Conservation (phyloP, 495 filamentous ascomycete genomes). For the Talaromyces proteolyticus region DNA sequence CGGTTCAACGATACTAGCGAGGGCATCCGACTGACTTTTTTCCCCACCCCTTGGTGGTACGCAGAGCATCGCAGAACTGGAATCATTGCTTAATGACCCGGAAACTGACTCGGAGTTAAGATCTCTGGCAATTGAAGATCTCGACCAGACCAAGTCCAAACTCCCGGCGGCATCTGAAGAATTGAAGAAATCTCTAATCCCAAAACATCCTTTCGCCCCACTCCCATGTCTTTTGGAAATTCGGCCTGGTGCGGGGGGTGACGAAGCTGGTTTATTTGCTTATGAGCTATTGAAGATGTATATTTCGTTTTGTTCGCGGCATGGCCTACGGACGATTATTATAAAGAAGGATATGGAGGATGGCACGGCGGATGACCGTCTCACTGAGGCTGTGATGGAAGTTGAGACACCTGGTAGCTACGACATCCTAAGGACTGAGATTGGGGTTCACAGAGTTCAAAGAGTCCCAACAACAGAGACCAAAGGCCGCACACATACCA, state of each 20-base stretch:
- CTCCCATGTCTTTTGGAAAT: conserved; percentile 90
- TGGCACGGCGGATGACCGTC: conserved; percentile 49
- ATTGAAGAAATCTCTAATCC: conserved; percentile 71
- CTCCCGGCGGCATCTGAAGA: conserved; percentile 54
- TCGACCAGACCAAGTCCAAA: conserved; percentile 53
- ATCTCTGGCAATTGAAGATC: conserved; percentile 70
- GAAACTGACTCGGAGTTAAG: conserved; percentile 57
- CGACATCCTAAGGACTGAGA: conserved; percentile 72
- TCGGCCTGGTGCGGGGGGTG: conserved; percentile 86
- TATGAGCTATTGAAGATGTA: conserved; percentile 89
- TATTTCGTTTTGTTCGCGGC: conserved; percentile 61
- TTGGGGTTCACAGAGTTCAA: conserved; percentile 93
- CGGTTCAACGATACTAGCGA: neutral
- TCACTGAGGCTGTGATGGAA: conserved; percentile 84
- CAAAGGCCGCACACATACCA: conserved; percentile 88
- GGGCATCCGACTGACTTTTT: conserved; percentile 1
- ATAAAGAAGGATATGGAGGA: conserved; percentile 53
- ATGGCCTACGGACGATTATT: conserved; percentile 51
- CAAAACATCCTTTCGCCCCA: conserved; percentile 87
- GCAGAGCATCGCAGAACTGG: conserved; percentile 52
- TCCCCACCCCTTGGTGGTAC: too few relatives aligned
- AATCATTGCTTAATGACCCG: conserved; percentile 51
- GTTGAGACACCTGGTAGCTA: conserved; percentile 74
- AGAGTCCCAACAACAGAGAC: conserved; percentile 85
- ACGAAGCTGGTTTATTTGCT: conserved; percentile 86